Conservation (phyloP, 2,329 filamentous ascomycete species). For the Blastomyces gilchristii region DNA sequence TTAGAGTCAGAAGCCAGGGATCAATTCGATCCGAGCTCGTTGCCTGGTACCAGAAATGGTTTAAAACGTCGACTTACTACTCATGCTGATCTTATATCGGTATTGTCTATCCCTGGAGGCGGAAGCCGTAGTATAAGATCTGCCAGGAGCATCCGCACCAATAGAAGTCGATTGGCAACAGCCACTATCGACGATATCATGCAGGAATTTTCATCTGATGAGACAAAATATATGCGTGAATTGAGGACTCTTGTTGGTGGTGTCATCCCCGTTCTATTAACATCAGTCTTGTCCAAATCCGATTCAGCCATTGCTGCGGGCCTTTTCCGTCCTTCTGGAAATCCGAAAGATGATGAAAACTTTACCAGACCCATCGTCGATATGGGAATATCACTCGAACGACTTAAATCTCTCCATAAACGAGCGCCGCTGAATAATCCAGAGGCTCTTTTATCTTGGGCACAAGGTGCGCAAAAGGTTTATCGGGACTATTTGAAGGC, state of each 20-base stretch:
- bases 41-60: constrained; percentile 39
- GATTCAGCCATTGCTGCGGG: constrained; percentile 54
- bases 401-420: constrained; percentile 68
- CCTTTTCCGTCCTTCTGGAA: constrained; percentile 52
- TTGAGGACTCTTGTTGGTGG: constrained; percentile 88
- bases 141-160: constrained; percentile 65
- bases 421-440: constrained; percentile 66
- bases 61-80: constrained; percentile 73
- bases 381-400: constrained; percentile 85
- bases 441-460: constrained; percentile 67
- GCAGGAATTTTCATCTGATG: constrained; percentile 69
- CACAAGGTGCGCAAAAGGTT: constrained; percentile 62
- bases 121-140: constrained; percentile 62
- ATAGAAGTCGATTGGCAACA: constrained; percentile 54
- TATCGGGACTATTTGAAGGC: constrained; percentile 78
- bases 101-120: constrained; percentile 55
- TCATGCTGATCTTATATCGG: constrained; percentile 88
- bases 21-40: constrained; percentile 35
- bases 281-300: constrained; percentile 66
- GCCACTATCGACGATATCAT: constrained; percentile 67
- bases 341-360: constrained; percentile 47
- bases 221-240: constrained; percentile 79
- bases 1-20: constrained; percentile 36
- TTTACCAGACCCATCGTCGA: constrained; percentile 80
- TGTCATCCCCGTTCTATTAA: constrained; percentile 84